Evolutionary conservation across 441 rosid genomes (phyloP), one percentile per base, ranked within the genome.

Genomic region (Pelargonium fulgidum): DNA sequence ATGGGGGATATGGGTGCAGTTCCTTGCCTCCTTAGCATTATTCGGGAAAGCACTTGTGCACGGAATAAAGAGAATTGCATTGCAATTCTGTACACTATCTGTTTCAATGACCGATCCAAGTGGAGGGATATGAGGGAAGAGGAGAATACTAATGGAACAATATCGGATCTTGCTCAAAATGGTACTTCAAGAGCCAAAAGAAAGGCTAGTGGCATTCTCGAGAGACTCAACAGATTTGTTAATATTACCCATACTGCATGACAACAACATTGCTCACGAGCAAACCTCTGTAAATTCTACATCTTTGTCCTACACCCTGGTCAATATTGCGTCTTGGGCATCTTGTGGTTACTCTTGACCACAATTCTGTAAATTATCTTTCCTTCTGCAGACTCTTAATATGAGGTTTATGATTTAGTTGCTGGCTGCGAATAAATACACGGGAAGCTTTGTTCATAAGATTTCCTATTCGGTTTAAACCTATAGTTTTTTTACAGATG

Each of bases 171-270:
- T 74, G 81, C 90, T 8, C 78, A 79, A 65, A 86, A 85, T 45
- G 99, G 97, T 64, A 91, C 99, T 59, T 78, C 96, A 9, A 87
- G 96, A 80, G 99, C 97, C 63, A 87, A 87, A 80, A 86, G 97
- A 78, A 91, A 91, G 79, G 97, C 99, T 7, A 83, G 68, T 8
- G 89, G 89, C 62, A 85, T 91, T 36, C 89, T 94, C 20, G 97
- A 87, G 26, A 85, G 93, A 82, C 69, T 93, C 74, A 84, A 80
- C 70, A 83, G 87, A 68, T 76, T 82, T 62, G 78, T 87, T 80
- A 89, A 84, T 79, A 85, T 87, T 45, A 89, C 99, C 0, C 96
- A 91, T 69, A 91, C 99, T 1, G 96, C 97, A 42, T 94, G 83
- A 91, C 63, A 26, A 16, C 17, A 13, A 47, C 36, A 62, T 63